Base-by-base conservation (phyloP, 2,329 filamentous ascomycete species). In the Colletotrichum falcatum region DNA sequence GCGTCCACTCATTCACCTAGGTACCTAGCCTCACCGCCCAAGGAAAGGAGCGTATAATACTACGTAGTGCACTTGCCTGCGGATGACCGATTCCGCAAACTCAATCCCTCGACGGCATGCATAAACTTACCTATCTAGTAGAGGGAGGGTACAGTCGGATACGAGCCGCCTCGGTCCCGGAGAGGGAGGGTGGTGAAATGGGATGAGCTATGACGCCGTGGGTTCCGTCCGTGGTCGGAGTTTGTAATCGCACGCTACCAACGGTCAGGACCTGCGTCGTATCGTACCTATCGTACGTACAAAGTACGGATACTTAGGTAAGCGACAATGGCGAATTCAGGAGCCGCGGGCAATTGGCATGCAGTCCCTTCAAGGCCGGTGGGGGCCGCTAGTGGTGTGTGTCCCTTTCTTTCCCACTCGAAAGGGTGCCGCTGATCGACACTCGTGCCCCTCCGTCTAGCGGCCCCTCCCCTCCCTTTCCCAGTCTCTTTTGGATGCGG, bases 361-460 rank as follows among this genome's bases (percentile, higher is more conserved):
- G 56, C 56, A 48, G 51, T 51, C 59, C 62, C 65, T 51, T 53
- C 30, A 23, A 20, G 51, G 30, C n/a, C 20, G 20, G 51, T 54
- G 51, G 51, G 51, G 51, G 51, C 30, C 30, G 20, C 51, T 54
- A 54, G 14, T 12, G 20, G 44, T 7, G n/a, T 33, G 48, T 23
- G 51, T 56, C 62, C 37, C 35, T 48, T 46, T 28, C 20, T 42
- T 55, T 46, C 44, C 63, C 48, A 28, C 28, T 54, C n/a, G 12
- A 7, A 28, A 51, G 48, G 16, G 51, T 68, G 51, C 54, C 58
- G 67, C 63, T 70, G 67, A 70, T 70, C 67, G 67, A 66, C 51
- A 42, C 59, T 58, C 23, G n/a, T 55, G 59, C 33, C 46, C 59
- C 44, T 30, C 44, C 37, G n/a, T 48, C 55, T 26, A 37, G 55